phyloP scores from a whole-genome alignment of 2,329 filamentous ascomycete genomes.

The Trichoderma atrobrunneum region DNA sequence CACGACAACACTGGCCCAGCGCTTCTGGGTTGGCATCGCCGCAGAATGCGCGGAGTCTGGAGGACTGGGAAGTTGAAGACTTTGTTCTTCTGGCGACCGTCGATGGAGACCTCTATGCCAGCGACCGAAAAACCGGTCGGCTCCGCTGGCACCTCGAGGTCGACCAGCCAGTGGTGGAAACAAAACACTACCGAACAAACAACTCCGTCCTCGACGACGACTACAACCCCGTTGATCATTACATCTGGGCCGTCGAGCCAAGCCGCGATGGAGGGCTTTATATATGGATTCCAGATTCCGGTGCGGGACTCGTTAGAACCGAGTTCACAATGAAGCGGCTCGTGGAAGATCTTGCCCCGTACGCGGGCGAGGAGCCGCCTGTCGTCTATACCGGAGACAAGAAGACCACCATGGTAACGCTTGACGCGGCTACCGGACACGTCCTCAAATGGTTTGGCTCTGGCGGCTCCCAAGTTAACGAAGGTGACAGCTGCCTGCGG shows the following conservation, averaged over 20 bases:
- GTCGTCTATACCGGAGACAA: constrained; percentile 91
- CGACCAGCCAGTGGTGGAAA: constrained; percentile 87
- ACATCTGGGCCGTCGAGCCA: constrained; percentile 93
- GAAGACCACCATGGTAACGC: constrained; percentile 81
- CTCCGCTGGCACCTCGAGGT: constrained; percentile 83
- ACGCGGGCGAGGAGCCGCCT: constrained; percentile 68
- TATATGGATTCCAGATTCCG: constrained; percentile 68
- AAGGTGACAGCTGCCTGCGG: constrained; percentile 71
- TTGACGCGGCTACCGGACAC: constrained; percentile 81
- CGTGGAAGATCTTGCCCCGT: constrained; percentile 78
- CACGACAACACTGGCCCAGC: constrained; percentile 55
- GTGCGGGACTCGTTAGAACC: constrained; percentile 61
- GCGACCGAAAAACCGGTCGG: constrained; percentile 80
- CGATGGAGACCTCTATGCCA: constrained; percentile 92
- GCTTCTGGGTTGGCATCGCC: constrained; percentile 71
- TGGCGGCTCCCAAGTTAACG: constrained; percentile 63
- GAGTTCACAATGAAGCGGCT: constrained; percentile 79
- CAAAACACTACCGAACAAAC: constrained; percentile 73
- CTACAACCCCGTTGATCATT: constrained; percentile 71
- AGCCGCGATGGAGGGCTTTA: constrained; percentile 83
- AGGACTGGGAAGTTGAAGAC: constrained; percentile 99
- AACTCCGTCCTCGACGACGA: constrained; percentile 58
- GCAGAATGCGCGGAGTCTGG: constrained; percentile 92
- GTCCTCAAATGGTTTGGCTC: constrained; percentile 83
- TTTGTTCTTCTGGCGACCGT: constrained; percentile 99